Evolutionary conservation across 164 flowering plant species (phyloP).

Genomic region (Vitis amurensis): DNA sequence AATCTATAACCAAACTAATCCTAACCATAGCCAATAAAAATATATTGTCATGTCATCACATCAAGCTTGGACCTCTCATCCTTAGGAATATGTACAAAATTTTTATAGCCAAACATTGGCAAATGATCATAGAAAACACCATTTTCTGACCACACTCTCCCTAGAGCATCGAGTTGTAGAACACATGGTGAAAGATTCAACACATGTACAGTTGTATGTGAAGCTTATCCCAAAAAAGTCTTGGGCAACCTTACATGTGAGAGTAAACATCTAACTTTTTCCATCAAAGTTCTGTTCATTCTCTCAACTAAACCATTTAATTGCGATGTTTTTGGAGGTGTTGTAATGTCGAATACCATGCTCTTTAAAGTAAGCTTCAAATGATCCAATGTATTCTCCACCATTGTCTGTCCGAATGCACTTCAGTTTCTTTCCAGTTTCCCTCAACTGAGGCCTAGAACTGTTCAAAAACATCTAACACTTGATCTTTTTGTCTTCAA

Average conservation of each 20-base stretch:
- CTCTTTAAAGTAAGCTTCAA: too few relatives aligned
- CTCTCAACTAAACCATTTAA: not conserved
- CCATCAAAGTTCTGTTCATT: not conserved
- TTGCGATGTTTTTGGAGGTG: not conserved
- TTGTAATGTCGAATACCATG: too few relatives aligned
- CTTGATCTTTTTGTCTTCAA: constrained; percentile 5
- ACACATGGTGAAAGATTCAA: not conserved
- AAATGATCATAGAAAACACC: too few relatives aligned
- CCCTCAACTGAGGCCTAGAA: not conserved
- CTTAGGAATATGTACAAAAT: constrained; percentile 11
- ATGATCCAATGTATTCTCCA: too few relatives aligned
- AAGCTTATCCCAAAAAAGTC: not conserved
- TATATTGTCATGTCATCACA: not conserved
- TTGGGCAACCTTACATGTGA: not conserved
- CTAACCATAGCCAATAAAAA: constrained; percentile 7
- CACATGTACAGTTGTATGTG: not conserved
- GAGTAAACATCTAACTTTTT: not conserved
- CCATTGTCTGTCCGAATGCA: too few relatives aligned
- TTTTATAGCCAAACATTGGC: not conserved
- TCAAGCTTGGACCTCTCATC: constrained; percentile 18
- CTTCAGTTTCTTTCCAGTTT: not conserved
- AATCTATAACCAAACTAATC: constrained; percentile 13
- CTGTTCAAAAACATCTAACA: not conserved
- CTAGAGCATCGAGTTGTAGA: not conserved
- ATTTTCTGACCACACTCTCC: too few relatives aligned